Conservation (phyloP, 306 rosid species). For the Prinsepia uniflora region DNA sequence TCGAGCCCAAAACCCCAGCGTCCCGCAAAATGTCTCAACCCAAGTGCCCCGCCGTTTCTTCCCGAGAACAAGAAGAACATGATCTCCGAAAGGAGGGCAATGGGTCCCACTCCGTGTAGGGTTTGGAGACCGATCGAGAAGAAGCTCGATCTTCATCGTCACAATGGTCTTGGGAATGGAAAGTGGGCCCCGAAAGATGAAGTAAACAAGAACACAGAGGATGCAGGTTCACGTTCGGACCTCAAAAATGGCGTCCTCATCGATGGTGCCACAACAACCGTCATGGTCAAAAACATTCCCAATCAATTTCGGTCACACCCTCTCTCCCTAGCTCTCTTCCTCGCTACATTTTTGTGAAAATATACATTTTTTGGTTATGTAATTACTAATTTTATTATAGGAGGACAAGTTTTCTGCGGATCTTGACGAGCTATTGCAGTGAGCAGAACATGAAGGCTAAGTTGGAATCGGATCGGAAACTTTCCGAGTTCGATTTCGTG, state of each 20-base stretch:
- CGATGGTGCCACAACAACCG: conserved; percentile 12
- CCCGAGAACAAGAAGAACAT: neutral
- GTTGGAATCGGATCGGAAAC: neutral
- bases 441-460: conserved; percentile 2
- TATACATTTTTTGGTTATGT: too few relatives aligned
- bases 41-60: neutral
- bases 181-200: neutral
- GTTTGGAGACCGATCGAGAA: neutral
- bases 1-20: neutral
- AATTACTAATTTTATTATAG: conserved; percentile 6
- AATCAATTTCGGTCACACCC: conserved; percentile 18
- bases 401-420: conserved; percentile 5
- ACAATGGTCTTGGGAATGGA: neutral
- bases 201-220: too few relatives aligned
- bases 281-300: conserved; percentile 31
- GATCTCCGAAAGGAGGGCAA: too few relatives aligned
- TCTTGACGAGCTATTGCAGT: conserved; percentile 33
- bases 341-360: neutral
- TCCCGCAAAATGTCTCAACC: neutral
- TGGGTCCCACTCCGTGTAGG: neutral
- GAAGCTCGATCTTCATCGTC: neutral
- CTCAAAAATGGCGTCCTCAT: neutral
- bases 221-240: neutral
- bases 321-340: neutral
- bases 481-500: conserved; percentile 40